Percentiles rank a stretch among this genome's conserved stretches.
Evolutionary conservation across 202 grass and related monocot genomes (phyloP).

Genomic region (Saccharum hybrid): DNA sequence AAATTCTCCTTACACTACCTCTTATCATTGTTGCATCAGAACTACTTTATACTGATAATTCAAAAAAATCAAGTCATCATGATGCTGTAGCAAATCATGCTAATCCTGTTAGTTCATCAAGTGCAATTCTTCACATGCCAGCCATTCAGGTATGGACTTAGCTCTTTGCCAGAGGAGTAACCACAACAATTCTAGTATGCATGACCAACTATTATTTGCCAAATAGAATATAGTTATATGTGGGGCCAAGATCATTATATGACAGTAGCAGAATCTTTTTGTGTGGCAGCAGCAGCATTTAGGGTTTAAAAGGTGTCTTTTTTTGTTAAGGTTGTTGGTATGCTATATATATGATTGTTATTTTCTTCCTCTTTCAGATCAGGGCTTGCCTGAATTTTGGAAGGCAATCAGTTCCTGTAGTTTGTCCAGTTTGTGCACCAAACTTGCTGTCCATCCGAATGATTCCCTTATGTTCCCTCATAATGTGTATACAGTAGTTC

Average conservation of each 20-base stretch:
- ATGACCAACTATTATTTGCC: constrained; percentile 20
- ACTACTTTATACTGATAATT: constrained; percentile 37
- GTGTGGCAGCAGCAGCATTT: neutral
- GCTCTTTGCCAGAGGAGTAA: neutral
- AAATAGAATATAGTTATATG: neutral
- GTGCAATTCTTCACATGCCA: constrained; percentile 31
- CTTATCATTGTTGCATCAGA: constrained; percentile 38
- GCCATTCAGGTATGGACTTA: constrained; percentile 42
- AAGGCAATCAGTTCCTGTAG: neutral
- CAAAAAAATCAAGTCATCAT: constrained; percentile 38
- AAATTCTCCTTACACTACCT: neutral
- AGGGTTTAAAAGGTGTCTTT: neutral
- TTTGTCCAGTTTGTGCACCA: neutral
- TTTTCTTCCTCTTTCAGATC: neutral
- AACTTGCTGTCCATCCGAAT: constrained; percentile 7
- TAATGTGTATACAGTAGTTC: neutral
- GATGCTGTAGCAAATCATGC: constrained; percentile 29
- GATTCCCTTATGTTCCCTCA: neutral
- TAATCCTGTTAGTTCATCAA: constrained; percentile 44
- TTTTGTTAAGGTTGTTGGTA: neutral
- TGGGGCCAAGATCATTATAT: neutral
- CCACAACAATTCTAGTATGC: neutral
- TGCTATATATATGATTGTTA: neutral
- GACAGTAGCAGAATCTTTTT: neutral
- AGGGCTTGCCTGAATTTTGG: constrained; percentile 12